Base-by-base conservation (phyloP, 495 filamentous ascomycete genomes). In the Penicillium diatomitis region DNA sequence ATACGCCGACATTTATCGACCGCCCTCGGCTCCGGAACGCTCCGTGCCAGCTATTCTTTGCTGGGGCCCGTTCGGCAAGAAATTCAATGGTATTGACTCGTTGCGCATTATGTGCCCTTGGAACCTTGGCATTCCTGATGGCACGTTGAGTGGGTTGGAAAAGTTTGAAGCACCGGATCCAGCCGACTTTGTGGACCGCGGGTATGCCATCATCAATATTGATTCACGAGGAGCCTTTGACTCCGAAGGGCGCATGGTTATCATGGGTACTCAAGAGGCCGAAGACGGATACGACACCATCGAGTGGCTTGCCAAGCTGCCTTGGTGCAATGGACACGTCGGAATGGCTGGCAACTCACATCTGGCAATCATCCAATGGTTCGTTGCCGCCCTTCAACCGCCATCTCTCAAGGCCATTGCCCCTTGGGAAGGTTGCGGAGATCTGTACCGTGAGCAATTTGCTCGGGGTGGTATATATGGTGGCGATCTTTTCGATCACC, bases 81-180 rank as follows among this genome's bases (percentile, higher is more conserved):
- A 50, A 11, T 54, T 54, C 36, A 62, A 58, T 12, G 57, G 55
- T 32, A 60, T 48, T 36, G 53, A 51, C 5, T 51, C 41, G 45
- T 38, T 47, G 32, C 51, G 32, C 37, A 46, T 43, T 40, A 49
- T 44, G 45, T 49, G 50, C 7, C 56, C 48, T 7, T 58, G 42
- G 41, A 44, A 62, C 12, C 39, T 57, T 3, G 64, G 64, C 8
- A 51, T 67, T 10, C 52, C 54, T 4, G 49, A 51, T 6, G 49
- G 44, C 5, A 31, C 36, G 10, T 58, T 63, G 8, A 56, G 50
- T 46, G 63, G 60, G 10, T 44, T 65, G 20, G 66, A 71, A 50
- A 71, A 66, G 30, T 78, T 73, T 51, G 74, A 78, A 44, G 74
- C 64, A 0, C 65, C 63, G 1, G 72, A 76, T 54, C 73, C 74